Evolutionary conservation across 768 basidiomycete species (phyloP).

Genomic region (Lactarius vividus): DNA sequence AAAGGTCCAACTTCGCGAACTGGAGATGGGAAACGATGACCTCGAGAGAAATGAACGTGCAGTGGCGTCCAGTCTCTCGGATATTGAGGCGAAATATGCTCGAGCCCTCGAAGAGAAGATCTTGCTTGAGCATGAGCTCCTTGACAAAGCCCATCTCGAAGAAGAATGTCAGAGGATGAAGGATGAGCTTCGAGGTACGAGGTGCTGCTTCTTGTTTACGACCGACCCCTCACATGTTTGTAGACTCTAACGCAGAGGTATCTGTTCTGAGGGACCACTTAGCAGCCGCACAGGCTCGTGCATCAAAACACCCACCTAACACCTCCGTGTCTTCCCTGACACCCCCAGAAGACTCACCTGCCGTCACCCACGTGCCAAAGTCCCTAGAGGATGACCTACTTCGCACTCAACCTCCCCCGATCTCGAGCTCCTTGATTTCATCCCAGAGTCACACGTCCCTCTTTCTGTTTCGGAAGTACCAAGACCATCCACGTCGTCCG

Average conservation of each 20-base stretch:
- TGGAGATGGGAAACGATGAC: slow-evolving; percentile 98
- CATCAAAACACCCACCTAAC: slow-evolving; percentile 28
- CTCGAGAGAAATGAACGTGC: slow-evolving; percentile 92
- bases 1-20: slow-evolving; percentile 76
- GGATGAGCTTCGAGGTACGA: slow-evolving; percentile 87
- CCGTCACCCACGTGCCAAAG: slow-evolving; percentile 28
- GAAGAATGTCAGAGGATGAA: slow-evolving; percentile 88
- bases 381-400: slow-evolving; percentile 57
- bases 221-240: slow-evolving; percentile 19
- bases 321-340: slow-evolving; percentile 30
- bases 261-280: slow-evolving; percentile 80
- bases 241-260: slow-evolving; percentile 85
- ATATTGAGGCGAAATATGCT: slow-evolving; percentile 86
- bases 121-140: slow-evolving; percentile 89
- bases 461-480: slow-evolving; percentile 15
- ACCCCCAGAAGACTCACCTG: slow-evolving; percentile 36
- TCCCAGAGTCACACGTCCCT: slow-evolving; percentile 33
- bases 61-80: slow-evolving; percentile 76
- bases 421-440: slow-evolving; percentile 57
- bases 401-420: slow-evolving; percentile 58
- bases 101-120: slow-evolving; percentile 95
- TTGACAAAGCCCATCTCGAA: slow-evolving; percentile 86
- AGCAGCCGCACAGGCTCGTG: slow-evolving; percentile 37
- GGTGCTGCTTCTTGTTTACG: slow-evolving; percentile 14
- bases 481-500: slow-evolving; percentile 24